Base-by-base conservation (phyloP, 148 eudicot genomes). In the Vaccinium vitisidaea region DNA sequence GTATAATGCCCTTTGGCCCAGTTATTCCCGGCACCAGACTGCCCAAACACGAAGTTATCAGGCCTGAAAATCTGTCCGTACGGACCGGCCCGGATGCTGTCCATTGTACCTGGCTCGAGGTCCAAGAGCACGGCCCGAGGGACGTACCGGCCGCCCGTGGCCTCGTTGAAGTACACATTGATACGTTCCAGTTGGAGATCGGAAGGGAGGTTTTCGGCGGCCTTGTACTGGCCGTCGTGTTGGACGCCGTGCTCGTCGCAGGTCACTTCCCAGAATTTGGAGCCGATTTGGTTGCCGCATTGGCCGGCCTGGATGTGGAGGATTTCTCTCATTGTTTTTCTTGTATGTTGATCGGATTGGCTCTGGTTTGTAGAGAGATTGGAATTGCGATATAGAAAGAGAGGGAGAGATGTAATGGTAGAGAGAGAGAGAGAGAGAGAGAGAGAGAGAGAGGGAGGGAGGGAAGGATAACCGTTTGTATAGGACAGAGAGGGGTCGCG, bases 221-320 rank as follows among this genome's bases (percentile, higher is more conserved):
- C 53, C 53, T 10, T 8, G 6, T 65, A 23, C 30, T 65, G 71
- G 71, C 71, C 71, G 71, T 65, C 10, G 30, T 27, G 23, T 5
- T 65, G 30, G 71, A 65, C 71, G 6, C 71, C 71, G 71, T 65
- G 71, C 71, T 65, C 71, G 14, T 23, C 30, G 71, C 71, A 65
- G 14, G 71, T 65, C 1, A 65, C 71, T 65, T 65, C 71, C 71
- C 71, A 65, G 71, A 65, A 65, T 25, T 65, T 65, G 71, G 71
- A 23, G 1, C 71, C 71, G 71, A 65, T 65, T 65, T 65, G 71
- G 71, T 65, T 65, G 71, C 71, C 71, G 71, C 71, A 65, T 23
- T 65, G 71, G 32, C 71, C 71, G 13, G 71, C 71, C 71, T 65
- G 71, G 30, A 65, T 65, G 71, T 65, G 71, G 5, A 65, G 32